Percentiles rank a stretch among this genome's conserved stretches.
These are phyloP conservation scores for Coniochaeta sp. DNA, from an alignment of 2,329 filamentous ascomycete species.

Conservation along the genomic window DNA sequence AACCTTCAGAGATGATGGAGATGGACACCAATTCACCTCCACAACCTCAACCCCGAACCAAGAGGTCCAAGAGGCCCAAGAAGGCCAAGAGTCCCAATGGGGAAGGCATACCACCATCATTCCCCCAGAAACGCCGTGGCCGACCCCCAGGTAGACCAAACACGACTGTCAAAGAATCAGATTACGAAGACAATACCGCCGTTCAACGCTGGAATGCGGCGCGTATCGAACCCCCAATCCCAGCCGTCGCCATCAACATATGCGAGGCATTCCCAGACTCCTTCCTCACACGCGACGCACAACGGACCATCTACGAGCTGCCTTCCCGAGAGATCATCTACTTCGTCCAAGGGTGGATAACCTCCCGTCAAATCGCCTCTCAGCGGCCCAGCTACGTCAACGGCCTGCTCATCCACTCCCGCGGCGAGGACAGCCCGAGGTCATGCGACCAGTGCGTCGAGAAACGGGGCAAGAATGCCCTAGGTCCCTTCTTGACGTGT, in stretches of 20 bases:
- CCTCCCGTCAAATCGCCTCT: constrained; percentile 18
- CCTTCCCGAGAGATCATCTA: constrained; percentile 17
- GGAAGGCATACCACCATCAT: constrained; percentile 10
- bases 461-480: constrained; percentile 14
- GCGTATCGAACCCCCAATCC: constrained; percentile 11
- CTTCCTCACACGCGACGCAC: constrained; percentile 16
- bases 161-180: constrained; percentile 15
- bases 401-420: constrained; percentile 19
- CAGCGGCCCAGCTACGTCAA: constrained; percentile 21
- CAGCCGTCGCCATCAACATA: constrained; percentile 13
- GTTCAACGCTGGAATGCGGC: constrained; percentile 18
- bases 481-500: constrained; percentile 18
- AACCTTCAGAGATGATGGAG: background rate
- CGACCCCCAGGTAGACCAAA: constrained; percentile 19
- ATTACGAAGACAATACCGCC: constrained; percentile 15
- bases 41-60: background rate
- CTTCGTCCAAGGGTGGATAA: constrained; percentile 21
- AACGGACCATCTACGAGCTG: constrained; percentile 15
- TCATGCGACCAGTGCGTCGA: constrained; percentile 16
- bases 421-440: constrained; percentile 14
- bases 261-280: constrained; percentile 15
- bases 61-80: too few relatives aligned
- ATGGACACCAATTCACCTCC: background rate
- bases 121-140: constrained; percentile 17
- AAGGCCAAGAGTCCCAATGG: background rate